A percentile compares a stretch with the other conserved stretches of the same genome.
These are phyloP conservation scores for Phytophthora pseudosyringae DNA, from an alignment of 352 stramenopile genomes.

Conservation along the genomic window DNA sequence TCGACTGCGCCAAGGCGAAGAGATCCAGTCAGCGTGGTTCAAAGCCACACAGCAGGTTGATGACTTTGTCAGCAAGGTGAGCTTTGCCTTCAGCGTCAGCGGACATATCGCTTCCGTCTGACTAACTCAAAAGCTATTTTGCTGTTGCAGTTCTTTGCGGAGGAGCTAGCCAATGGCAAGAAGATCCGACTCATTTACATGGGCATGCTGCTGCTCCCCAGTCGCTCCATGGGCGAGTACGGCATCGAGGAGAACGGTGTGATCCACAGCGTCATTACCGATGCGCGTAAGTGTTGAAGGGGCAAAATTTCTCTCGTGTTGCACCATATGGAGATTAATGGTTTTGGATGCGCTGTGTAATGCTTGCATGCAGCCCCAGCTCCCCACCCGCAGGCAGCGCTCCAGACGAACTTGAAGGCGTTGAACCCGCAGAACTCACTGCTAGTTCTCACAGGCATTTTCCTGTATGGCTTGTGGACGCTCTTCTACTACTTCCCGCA, in stretches of 20 bases:
- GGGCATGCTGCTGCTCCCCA: conserved; percentile 74
- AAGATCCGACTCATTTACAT: conserved; percentile 84
- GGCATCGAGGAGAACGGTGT: conserved; percentile 78
- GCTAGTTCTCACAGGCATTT: conserved; percentile 63
- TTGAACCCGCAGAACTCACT: conserved; percentile 67
- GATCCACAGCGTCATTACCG: conserved; percentile 78
- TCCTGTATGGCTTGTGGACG: conserved; percentile 80
- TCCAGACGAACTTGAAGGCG: conserved; percentile 58
- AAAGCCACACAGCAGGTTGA: conserved; percentile 71
- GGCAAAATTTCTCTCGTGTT: conserved; percentile 12
- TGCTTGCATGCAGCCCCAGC: conserved; percentile 39
- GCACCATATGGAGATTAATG: conserved; percentile 23
- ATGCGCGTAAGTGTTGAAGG: conserved; percentile 56
- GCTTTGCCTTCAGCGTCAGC: too few relatives aligned
- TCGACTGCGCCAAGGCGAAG: conserved; percentile 67
- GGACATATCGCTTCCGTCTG: not conserved
- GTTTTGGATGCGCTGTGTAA: conserved; percentile 17
- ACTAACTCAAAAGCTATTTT: not conserved
- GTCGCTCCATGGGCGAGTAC: conserved; percentile 77
- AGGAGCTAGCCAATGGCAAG: conserved; percentile 57
- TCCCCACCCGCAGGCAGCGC: conserved; percentile 49
- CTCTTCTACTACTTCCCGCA: conserved; percentile 84
- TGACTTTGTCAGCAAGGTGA: conserved; percentile 57
- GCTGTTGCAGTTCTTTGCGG: conserved; percentile 63
- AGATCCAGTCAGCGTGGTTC: conserved; percentile 62